Conservation (phyloP, 768 basidiomycete species). For the Suillus decipiens region DNA sequence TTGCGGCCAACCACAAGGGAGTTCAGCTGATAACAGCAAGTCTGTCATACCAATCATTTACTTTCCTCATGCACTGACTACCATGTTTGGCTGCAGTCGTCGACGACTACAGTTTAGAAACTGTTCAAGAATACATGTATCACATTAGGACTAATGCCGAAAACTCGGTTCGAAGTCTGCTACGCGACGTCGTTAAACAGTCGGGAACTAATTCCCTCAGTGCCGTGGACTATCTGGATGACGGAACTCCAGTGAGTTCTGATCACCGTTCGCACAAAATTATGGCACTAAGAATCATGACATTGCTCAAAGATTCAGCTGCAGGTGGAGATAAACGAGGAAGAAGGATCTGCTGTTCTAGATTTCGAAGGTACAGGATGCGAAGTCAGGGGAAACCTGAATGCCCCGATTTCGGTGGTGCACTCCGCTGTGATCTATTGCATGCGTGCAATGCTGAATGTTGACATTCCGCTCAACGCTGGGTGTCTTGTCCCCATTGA, state of each 20-base stretch:
- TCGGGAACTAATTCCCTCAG: constrained; percentile 64
- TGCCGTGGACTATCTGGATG: constrained; percentile 84
- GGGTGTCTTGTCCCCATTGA: constrained; percentile 89
- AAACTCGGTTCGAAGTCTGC: constrained; percentile 77
- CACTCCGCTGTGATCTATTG: constrained; percentile 90
- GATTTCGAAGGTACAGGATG: constrained; percentile 86
- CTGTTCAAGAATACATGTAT: constrained; percentile 92
- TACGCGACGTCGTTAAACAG: constrained; percentile 72
- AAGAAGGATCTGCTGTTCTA: constrained; percentile 74
- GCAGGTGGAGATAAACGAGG: constrained; percentile 72
- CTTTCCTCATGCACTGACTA: constrained; percentile 12
- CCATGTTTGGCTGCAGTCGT: constrained; percentile 53
- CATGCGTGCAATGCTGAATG: constrained; percentile 82
- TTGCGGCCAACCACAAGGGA: constrained; percentile 92
- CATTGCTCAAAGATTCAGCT: constrained; percentile 59
- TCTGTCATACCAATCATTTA: constrained; percentile 34
- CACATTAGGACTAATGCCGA: constrained; percentile 92
- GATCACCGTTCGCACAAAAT: not conserved
- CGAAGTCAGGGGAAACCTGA: constrained; percentile 84
- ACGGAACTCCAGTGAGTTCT: constrained; percentile 72
- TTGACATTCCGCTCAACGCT: constrained; percentile 90
- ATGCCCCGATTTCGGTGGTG: constrained; percentile 82
- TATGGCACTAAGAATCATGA: constrained; percentile 4
- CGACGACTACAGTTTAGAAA: constrained; percentile 80
- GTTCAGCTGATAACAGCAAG: constrained; percentile 81